Evolutionary conservation across 2,329 filamentous ascomycete species (phyloP), one percentile per base, ranked within the genome.

Genomic region (Pestalotiopsis sp.): DNA sequence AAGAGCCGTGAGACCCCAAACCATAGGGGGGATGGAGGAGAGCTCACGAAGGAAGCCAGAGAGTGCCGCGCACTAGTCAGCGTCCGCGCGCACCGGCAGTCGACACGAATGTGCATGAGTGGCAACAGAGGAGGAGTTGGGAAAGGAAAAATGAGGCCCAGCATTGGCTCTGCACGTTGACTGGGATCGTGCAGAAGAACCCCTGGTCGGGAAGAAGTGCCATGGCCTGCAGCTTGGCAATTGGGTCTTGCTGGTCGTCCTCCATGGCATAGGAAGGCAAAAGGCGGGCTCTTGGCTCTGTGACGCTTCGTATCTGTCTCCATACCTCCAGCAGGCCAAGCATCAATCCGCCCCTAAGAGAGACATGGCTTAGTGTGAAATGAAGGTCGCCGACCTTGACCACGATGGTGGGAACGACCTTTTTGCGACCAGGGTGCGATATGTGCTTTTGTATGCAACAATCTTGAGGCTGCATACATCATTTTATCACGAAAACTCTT

Each of bases 1-100:
- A 78, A 78, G 74, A 76, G 75, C 77, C 77, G 74, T 74, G 75
- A 75, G 72, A 71, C 70, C 69, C 69, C 68, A 36, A 62, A 6
- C 31, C 31, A 9, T 9, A 9, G 31, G 31, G 31, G 31, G 7
- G 31, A 36, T 7, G 31, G 31, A 36, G 31, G 31, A 36, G 31
- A 9, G 31, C 31, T 36, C 31, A 36, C 14, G 6, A 31, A 62
- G 59, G 12, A n/a, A 59, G 27, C 57, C n/a, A n/a, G n/a, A 62
- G 59, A 62, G 17, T n/a, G 59, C 59, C 59, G 27, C 36, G 39
- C 61, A 25, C 39, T 64, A 64, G 61, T 39, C 23, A 52, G n/a
- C 39, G 41, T 64, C 61, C 61, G 61, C 61, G 61, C 41, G 61
- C 36, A 27, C 61, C 61, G 61, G 61, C 61, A 64, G 61, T 64